Evolutionary conservation across 2,329 filamentous ascomycete genomes (phyloP).

Genomic region (Phyllosticta ampelicida): DNA sequence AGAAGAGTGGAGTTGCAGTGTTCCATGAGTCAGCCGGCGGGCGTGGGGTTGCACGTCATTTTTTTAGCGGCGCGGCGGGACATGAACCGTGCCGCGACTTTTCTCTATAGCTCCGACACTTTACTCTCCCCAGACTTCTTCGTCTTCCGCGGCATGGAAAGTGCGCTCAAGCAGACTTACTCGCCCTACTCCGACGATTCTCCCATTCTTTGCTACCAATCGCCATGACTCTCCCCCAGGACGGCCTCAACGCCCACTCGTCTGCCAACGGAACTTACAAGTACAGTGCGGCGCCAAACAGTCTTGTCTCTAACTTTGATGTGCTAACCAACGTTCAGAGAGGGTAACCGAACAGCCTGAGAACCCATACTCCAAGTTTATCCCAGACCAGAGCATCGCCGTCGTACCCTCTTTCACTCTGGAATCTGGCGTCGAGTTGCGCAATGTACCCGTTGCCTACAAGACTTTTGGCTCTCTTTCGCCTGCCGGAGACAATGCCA

Average conservation of each 20-base stretch:
- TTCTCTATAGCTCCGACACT: slow-evolving; percentile 1
- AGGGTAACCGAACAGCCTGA: slow-evolving; percentile 52
- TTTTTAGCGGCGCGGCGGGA: slow-evolving; percentile 1
- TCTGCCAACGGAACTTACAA: slow-evolving; percentile 6
- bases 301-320: background rate
- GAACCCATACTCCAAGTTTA: slow-evolving; percentile 80
- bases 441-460: slow-evolving; percentile 61
- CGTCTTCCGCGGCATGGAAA: slow-evolving; percentile 8
- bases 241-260: background rate
- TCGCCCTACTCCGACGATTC: slow-evolving; percentile 10
- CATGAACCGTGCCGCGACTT: slow-evolving; percentile 4
- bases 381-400: slow-evolving; percentile 78
- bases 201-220: slow-evolving; percentile 11
- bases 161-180: slow-evolving; percentile 2
- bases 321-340: slow-evolving; percentile 3
- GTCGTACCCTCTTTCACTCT: slow-evolving; percentile 83
- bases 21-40: background rate
- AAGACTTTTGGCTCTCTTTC: slow-evolving; percentile 51
- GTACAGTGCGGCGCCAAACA: slow-evolving; percentile 6
- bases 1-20: background rate
- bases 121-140: slow-evolving; percentile 4
- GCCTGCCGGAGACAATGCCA: slow-evolving; percentile 47
- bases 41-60: slow-evolving; percentile 5
- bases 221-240: slow-evolving; percentile 7
- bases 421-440: slow-evolving; percentile 76